Evolutionary conservation across 768 basidiomycete species (phyloP).

Genomic region (Leccinellum luteum): DNA sequence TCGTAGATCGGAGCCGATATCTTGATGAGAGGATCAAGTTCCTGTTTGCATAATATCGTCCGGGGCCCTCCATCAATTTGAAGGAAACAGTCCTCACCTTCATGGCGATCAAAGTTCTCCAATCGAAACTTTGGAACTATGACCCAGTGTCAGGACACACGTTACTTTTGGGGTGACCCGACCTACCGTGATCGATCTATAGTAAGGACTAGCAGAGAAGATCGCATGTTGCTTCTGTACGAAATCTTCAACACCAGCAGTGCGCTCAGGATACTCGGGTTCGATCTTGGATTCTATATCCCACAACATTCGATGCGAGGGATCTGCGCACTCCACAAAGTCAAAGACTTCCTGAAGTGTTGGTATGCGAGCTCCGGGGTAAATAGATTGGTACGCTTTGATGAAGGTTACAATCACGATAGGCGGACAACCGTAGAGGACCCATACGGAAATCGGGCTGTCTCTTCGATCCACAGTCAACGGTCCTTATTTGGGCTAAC

Average conservation of each 20-base stretch:
- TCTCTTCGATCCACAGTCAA: constrained; percentile 77
- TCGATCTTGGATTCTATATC: constrained; percentile 82
- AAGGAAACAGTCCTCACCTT: constrained; percentile 40
- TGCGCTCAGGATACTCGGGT: constrained; percentile 49
- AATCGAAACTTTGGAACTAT: constrained; percentile 81
- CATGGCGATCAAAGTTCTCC: constrained; percentile 73
- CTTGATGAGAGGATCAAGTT: constrained; percentile 52
- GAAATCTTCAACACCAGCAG: constrained; percentile 55
- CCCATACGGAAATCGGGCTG: constrained; percentile 55
- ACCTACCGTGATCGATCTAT: constrained; percentile 60
- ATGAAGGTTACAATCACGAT: constrained; percentile 1
- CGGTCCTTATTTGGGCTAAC: constrained; percentile 71
- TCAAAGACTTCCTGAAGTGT: constrained; percentile 73
- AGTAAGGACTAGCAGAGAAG: constrained; percentile 60
- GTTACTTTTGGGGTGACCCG: not conserved
- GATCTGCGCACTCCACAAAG: constrained; percentile 73
- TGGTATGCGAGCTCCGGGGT: constrained; percentile 68
- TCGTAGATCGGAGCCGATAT: constrained; percentile 67
- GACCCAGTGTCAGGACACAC: not conserved
- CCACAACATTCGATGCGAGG: constrained; percentile 57
- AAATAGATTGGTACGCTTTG: constrained; percentile 60
- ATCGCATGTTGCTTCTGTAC: constrained; percentile 58
- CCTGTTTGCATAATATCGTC: constrained; percentile 31
- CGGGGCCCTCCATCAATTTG: not conserved
- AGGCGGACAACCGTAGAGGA: not conserved